Evolutionary conservation across 1,139 yeast species (phyloP).

Genomic region (Debaryomyces sp.): DNA sequence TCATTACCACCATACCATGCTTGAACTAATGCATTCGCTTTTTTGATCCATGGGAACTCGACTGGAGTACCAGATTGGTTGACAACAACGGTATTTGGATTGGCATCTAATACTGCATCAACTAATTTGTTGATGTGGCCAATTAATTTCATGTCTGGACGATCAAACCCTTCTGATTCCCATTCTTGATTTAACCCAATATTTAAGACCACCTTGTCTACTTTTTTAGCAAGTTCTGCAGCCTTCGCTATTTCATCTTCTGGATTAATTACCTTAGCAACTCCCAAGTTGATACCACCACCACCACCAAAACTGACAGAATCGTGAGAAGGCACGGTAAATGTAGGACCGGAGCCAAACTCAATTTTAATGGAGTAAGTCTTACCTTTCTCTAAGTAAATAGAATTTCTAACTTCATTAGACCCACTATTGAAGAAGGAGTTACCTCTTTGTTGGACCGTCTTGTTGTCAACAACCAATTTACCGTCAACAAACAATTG

Average conservation of each 20-base stretch:
- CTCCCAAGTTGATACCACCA: constrained; percentile 39
- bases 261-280: constrained; percentile 21
- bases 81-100: constrained; percentile 55
- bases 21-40: constrained; percentile 52
- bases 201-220: constrained; percentile 44
- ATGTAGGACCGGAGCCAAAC: constrained; percentile 53
- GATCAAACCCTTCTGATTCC: constrained; percentile 42
- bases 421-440: constrained; percentile 52
- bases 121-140: constrained; percentile 51
- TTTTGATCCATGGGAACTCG: constrained; percentile 57
- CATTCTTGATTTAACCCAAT: constrained; percentile 44
- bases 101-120: constrained; percentile 46
- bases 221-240: constrained; percentile 30
- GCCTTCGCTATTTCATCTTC: constrained; percentile 30
- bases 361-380: constrained; percentile 45
- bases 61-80: constrained; percentile 69
- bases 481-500: constrained; percentile 53
- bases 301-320: constrained; percentile 34
- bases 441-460: constrained; percentile 51
- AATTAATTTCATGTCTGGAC: constrained; percentile 45
- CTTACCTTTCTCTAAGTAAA: constrained; percentile 41
- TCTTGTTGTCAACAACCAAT: constrained; percentile 58
- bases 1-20: constrained; percentile 47
- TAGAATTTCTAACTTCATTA: constrained; percentile 41
- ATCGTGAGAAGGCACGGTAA: constrained; percentile 39